A percentile compares a stretch with the other conserved stretches of the same genome.
phyloP scores from a whole-genome alignment of 2,329 filamentous ascomycete species.

The Trichoderma pleuroti region DNA sequence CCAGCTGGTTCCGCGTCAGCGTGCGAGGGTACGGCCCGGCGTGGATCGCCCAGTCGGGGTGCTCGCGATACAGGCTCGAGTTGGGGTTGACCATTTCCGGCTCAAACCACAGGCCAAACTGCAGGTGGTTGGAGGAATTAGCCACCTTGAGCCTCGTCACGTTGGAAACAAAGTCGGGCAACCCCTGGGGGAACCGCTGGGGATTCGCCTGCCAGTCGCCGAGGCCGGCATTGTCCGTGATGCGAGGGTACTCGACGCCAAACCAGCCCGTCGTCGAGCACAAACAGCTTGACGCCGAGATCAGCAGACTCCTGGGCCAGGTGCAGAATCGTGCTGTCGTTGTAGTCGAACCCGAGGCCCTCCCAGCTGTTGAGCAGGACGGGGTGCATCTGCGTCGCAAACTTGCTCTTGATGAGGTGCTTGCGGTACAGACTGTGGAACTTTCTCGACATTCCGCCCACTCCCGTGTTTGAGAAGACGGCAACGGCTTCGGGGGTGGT shows the following conservation, averaged over 20 bases:
- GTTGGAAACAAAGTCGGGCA: slow-evolving; percentile 48
- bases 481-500: slow-evolving; percentile 61
- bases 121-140: slow-evolving; percentile 46
- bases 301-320: slow-evolving; percentile 55
- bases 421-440: slow-evolving; percentile 60
- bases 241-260: slow-evolving; percentile 54
- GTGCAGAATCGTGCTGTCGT: slow-evolving; percentile 52
- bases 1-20: slow-evolving; percentile 54
- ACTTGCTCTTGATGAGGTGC: slow-evolving; percentile 57
- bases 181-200: slow-evolving; percentile 55
- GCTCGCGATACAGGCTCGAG: slow-evolving; percentile 56
- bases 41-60: slow-evolving; percentile 62
- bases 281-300: slow-evolving; percentile 60
- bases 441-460: slow-evolving; percentile 60
- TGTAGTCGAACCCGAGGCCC: slow-evolving; percentile 56
- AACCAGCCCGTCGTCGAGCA: slow-evolving; percentile 69
- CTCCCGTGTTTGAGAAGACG: slow-evolving; percentile 55
- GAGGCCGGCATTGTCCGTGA: slow-evolving; percentile 54
- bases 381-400: slow-evolving; percentile 49
- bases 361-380: slow-evolving; percentile 65
- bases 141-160: slow-evolving; percentile 48
- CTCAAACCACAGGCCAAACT: slow-evolving; percentile 65
- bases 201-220: slow-evolving; percentile 63
- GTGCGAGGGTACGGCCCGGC: slow-evolving; percentile 55
- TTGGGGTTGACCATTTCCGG: slow-evolving; percentile 66